These are phyloP conservation scores for Pedinophyceae sp. DNA, from an alignment of 139 green algal species.

Conservation along the genomic window DNA sequence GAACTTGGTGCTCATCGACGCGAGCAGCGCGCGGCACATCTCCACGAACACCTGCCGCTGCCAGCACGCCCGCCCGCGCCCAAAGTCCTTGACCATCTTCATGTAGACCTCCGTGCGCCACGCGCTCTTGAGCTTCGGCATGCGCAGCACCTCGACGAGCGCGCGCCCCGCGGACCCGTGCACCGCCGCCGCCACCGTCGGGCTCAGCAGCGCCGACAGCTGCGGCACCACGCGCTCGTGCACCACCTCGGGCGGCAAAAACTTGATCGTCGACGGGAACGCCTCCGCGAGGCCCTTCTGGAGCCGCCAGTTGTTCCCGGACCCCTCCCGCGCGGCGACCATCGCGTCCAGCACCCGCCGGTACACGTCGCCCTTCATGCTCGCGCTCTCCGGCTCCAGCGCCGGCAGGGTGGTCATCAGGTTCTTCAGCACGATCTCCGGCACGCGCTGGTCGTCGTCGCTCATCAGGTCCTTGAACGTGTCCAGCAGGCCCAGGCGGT, in stretches of 20 bases:
- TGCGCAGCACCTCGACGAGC: slow-evolving; percentile 22
- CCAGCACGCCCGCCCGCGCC: slow-evolving; percentile 18
- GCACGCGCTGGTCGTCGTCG: slow-evolving; percentile 23
- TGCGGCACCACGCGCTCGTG: slow-evolving; percentile 29
- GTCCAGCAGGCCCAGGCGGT: slow-evolving; percentile 14
- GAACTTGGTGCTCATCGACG: slow-evolving; percentile 25
- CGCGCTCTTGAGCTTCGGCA: slow-evolving; percentile 16
- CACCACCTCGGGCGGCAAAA: slow-evolving; percentile 15
- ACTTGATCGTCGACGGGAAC: slow-evolving; percentile 20
- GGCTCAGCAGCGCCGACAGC: slow-evolving; percentile 19
- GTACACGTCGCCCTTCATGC: slow-evolving; percentile 16
- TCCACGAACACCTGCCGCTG: slow-evolving; percentile 33
- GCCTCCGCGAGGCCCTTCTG: slow-evolving; percentile 16
- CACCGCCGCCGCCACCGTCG: slow-evolving; percentile 19
- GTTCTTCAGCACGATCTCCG: slow-evolving; percentile 15
- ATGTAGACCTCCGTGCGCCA: slow-evolving; percentile 35
- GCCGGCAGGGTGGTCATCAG: slow-evolving; percentile 3
- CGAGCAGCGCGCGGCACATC: slow-evolving; percentile 18
- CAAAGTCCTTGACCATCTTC: slow-evolving; percentile 37
- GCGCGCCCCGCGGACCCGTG: slow-evolving; percentile 26
- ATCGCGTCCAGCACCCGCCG: slow-evolving; percentile 25
- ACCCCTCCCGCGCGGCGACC: neutral
- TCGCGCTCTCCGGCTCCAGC: neutral
- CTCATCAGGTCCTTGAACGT: slow-evolving; percentile 29
- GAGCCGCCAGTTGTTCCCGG: slow-evolving; percentile 23